Evolutionary conservation across 2,329 filamentous ascomycete genomes (phyloP).

Genomic region (Colletotrichum phormii): DNA sequence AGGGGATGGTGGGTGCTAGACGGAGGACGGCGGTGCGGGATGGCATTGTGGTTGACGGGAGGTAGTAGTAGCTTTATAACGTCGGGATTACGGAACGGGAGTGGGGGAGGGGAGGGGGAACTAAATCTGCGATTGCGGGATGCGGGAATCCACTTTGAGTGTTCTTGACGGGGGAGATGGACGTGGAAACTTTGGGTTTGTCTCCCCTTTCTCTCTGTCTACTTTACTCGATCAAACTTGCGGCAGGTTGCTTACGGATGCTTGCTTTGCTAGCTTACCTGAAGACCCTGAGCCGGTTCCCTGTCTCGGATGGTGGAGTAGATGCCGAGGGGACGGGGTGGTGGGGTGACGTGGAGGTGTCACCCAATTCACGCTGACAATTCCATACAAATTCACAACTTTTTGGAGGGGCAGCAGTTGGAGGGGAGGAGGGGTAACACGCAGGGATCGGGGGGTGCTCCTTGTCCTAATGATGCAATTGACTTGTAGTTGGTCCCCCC

Average conservation of each 20-base stretch:
- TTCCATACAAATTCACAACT: too few species aligned
- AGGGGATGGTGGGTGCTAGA: constrained; percentile 15
- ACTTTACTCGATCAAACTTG: background rate
- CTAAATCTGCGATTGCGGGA: constrained; percentile 9
- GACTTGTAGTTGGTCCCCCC: background rate
- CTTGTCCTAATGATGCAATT: constrained; percentile 33
- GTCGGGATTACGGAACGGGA: constrained; percentile 16
- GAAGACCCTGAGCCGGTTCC: background rate
- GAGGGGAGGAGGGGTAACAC: background rate
- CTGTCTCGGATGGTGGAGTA: constrained; percentile 26
- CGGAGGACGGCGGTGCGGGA: background rate
- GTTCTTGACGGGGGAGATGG: background rate
- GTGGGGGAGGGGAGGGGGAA: background rate
- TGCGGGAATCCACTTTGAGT: constrained; percentile 19
- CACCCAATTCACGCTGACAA: background rate
- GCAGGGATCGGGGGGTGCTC: constrained; percentile 3
- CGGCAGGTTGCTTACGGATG: constrained; percentile 20
- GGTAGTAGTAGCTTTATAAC: constrained; percentile 21
- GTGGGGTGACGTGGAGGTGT: background rate
- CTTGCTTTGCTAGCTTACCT: background rate
- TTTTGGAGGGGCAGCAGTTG: constrained; percentile 7
- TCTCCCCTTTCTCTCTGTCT: background rate
- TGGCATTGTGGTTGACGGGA: too few species aligned
- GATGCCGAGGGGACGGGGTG: background rate
- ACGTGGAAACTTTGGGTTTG: background rate